A percentile compares a stretch with the other conserved stretches of the same genome.
These are phyloP conservation scores for Astrothelium macrocarpum DNA, from an alignment of 495 filamentous ascomycete genomes.

Conservation along the genomic window DNA sequence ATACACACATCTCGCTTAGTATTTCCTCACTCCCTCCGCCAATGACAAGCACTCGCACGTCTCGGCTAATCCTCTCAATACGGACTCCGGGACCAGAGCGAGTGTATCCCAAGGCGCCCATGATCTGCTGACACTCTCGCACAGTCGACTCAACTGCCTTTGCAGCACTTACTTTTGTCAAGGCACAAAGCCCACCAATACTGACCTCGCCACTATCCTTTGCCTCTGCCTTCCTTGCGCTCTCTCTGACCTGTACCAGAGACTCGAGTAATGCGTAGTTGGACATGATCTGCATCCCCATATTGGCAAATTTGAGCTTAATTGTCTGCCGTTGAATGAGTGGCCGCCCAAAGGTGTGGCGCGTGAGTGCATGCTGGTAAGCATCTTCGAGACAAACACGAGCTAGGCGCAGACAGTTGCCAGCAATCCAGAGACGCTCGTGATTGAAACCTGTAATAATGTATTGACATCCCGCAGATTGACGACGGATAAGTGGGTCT, in stretches of 20 bases:
- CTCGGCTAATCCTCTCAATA: conserved; percentile 31
- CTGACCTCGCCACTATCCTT: conserved; percentile 16
- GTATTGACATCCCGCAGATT: not conserved
- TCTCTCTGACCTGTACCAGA: conserved; percentile 31
- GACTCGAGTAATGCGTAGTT: conserved; percentile 42
- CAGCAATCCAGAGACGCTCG: conserved; percentile 32
- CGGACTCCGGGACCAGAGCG: conserved; percentile 28
- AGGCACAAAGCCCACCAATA: conserved; percentile 31
- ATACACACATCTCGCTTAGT: conserved; percentile 26
- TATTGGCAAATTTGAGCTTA: conserved; percentile 19
- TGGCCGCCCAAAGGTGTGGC: conserved; percentile 32
- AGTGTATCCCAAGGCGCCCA: conserved; percentile 46
- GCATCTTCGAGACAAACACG: conserved; percentile 14
- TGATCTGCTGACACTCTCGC: conserved; percentile 47
- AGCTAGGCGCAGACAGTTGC: conserved; percentile 31
- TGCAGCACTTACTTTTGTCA: conserved; percentile 49
- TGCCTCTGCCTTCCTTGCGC: conserved; percentile 10
- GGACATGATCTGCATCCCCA: conserved; percentile 31
- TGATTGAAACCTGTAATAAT: conserved; percentile 26
- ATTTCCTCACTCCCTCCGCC: conserved; percentile 35
- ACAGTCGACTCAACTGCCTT: conserved; percentile 46
- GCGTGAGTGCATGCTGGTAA: conserved; percentile 29
- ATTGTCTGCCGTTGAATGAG: conserved; percentile 31
- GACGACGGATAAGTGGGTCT: not conserved
- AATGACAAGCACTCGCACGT: conserved; percentile 33